Percentiles rank a stretch among this genome's conserved stretches.
Evolutionary conservation across 2,329 filamentous ascomycete species (phyloP).

Genomic region (Celoporthe dispersa): DNA sequence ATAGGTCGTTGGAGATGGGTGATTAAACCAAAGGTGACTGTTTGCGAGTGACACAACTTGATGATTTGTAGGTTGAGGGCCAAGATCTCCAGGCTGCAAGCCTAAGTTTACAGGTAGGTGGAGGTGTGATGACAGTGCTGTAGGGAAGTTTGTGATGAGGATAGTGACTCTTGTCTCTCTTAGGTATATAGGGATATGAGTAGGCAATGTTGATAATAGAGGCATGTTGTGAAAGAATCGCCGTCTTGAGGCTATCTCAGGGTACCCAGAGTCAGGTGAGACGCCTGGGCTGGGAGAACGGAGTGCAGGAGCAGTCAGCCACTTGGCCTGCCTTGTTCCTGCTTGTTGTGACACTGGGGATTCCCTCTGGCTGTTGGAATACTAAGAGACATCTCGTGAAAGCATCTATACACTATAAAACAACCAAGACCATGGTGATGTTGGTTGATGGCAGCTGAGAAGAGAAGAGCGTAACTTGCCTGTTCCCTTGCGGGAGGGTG

Average conservation of each 20-base stretch:
- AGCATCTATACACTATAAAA: not conserved
- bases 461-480: conserved; percentile 36
- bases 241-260: not conserved
- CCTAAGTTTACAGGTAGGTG: not conserved
- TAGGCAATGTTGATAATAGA: not conserved
- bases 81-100: not conserved
- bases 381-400: not conserved
- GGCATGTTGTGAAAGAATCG: not conserved
- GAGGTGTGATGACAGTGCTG: conserved; percentile 10
- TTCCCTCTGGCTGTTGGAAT: not conserved
- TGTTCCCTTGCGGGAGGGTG: conserved; percentile 60
- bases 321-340: conserved; percentile 10
- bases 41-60: too few species aligned
- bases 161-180: not conserved
- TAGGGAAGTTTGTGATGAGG: not conserved
- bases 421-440: conserved; percentile 6
- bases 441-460: not conserved
- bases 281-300: not conserved
- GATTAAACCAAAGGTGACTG: not conserved
- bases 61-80: not conserved
- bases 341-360: not conserved
- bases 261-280: not conserved
- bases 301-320: conserved; percentile 12
- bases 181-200: not conserved
- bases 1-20: not conserved